Evolutionary conservation across 2,329 filamentous ascomycete genomes (phyloP).

Genomic region (Sporothrix sp.): DNA sequence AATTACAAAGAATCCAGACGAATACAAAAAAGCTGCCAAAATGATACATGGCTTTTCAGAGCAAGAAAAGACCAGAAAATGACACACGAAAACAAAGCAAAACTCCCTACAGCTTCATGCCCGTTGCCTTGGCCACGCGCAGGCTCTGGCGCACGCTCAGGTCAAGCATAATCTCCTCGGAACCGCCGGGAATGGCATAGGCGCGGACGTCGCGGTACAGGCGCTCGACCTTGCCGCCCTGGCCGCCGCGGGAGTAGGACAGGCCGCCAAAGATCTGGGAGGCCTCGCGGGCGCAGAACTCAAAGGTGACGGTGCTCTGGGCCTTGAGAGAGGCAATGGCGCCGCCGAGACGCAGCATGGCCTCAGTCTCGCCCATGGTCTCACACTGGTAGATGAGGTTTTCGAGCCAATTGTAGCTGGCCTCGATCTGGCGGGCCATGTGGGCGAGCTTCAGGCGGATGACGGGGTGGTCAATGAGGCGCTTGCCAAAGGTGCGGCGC

Average conservation of each 20-base stretch:
- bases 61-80: too few relatives aligned
- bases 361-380: slow-evolving; percentile 87
- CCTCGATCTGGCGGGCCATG: slow-evolving; percentile 97
- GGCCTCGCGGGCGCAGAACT: slow-evolving; percentile 94
- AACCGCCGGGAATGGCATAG: slow-evolving; percentile 91
- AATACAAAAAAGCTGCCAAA: neutral
- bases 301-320: slow-evolving; percentile 86
- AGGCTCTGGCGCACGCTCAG: slow-evolving; percentile 78
- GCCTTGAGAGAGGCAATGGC: slow-evolving; percentile 92
- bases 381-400: slow-evolving; percentile 88
- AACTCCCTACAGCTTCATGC: slow-evolving; percentile 77
- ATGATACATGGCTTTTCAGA: slow-evolving; percentile 7
- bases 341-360: slow-evolving; percentile 90
- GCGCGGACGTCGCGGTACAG: slow-evolving; percentile 91
- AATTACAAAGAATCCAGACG: neutral
- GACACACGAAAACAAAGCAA: neutral
- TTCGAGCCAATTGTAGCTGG: slow-evolving; percentile 94
- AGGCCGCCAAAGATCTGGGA: slow-evolving; percentile 95
- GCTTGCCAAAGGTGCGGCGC: slow-evolving; percentile 92
- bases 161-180: slow-evolving; percentile 98
- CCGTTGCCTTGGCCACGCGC: slow-evolving; percentile 75
- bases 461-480: slow-evolving; percentile 90
- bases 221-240: slow-evolving; percentile 90
- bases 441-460: slow-evolving; percentile 96
- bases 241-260: slow-evolving; percentile 83